Base-by-base conservation (phyloP, 768 basidiomycete species). In the Leccinellum luteum region DNA sequence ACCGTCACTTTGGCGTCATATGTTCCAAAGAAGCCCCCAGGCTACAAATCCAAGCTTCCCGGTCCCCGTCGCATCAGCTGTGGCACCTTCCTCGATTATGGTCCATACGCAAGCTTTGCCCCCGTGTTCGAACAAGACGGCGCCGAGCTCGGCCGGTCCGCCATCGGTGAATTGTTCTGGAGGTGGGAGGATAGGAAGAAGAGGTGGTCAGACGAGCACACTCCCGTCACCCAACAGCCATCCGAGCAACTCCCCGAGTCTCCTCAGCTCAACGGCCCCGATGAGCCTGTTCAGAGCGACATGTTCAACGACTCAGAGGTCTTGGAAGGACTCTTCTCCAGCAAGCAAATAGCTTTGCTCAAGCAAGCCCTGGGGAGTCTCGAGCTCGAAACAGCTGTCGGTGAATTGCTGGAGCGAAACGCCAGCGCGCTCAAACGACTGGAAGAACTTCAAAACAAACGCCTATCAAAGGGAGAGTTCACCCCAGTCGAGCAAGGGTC, bases 71-170 rank as follows among this genome's bases (percentile, higher is more conserved):
- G 78, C 25, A 70, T 91, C 35, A 80, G 83, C 45, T 78, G 84
- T 27, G 89, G 88, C 53, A 71, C 78, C 0, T 92, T 92, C 67
- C 75, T 94, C 7, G 88, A 94, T 70, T 93, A 93, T 65, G 92
- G 91, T 0, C 78, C 79, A 13, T 87, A 78, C 64, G 73, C 89
- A 7, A 86, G 82, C 66, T 93, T 93, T 71, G 90, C 91, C 0
- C 91, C 91, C 1, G 75, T 79, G 10, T 92, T 89, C 68, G 88
- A 90, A 58, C 87, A 90, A 61, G 86, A 89, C 57, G 85, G 85
- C n/a, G 80, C 82, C 50, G 82, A 89, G 64, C 73, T 92, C 6
- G 90, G 90, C 4, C 78, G 83, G 54, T 70, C 75, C 2, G 76
- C 81, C 51, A 76, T 92, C 55, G 85, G 83, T 14, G 82, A 89